Conservation (phyloP, 2,329 filamentous ascomycete genomes). For the Beauveria varroae region DNA sequence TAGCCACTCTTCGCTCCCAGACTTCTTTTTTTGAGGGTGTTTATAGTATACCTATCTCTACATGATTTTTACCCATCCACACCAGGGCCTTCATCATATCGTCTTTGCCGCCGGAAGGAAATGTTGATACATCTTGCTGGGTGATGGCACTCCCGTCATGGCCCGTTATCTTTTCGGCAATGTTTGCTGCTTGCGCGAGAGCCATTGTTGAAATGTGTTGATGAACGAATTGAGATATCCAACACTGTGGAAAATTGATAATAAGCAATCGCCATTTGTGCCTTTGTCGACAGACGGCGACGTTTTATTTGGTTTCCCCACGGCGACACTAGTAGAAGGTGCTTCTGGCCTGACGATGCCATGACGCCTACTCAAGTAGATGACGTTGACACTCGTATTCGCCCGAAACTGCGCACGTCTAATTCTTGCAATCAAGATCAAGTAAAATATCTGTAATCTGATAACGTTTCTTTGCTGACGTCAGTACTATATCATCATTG, state of each 20-base stretch:
- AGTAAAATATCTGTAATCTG: no score
- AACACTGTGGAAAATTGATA: neutral
- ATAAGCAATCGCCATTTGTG: no score
- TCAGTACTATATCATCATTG: no score
- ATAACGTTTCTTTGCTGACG: no score
- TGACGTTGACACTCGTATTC: neutral
- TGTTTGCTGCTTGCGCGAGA: conserved; percentile 58
- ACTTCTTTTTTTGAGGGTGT: neutral
- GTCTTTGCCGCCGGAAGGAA: conserved; percentile 48
- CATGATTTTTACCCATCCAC: conserved; percentile 77
- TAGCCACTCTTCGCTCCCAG: no score
- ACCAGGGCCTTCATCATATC: conserved; percentile 72
- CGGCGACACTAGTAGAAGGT: neutral
- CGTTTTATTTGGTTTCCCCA: neutral
- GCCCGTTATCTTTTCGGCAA: conserved; percentile 59
- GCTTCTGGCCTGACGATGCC: neutral
- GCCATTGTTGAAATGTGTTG: conserved; percentile 35
- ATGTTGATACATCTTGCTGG: conserved; percentile 53
- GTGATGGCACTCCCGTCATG: conserved; percentile 59
- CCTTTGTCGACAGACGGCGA: no score
- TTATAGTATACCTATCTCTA: conserved; percentile 49
- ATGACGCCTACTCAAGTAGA: neutral
- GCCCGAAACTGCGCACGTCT: no score
- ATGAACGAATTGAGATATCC: neutral
- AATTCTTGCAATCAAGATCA: no score